Evolutionary conservation across 176 grass and related monocot genomes (phyloP).

Genomic region (Oryza rufipogon): DNA sequence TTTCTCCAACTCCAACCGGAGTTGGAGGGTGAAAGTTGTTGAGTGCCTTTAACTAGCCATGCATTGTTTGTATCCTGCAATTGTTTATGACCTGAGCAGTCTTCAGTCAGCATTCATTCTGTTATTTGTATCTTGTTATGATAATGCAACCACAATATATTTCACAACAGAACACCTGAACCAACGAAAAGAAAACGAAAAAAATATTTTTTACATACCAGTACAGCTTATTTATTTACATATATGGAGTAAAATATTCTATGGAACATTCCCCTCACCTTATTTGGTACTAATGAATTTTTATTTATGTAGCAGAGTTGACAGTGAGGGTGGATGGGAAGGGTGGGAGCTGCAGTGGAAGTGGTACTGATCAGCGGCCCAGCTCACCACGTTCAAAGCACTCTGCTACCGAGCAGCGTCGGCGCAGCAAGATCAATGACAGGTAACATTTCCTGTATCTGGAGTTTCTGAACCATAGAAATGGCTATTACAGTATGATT

Average conservation of each 20-base stretch:
- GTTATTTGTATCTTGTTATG: not conserved
- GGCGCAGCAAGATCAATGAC: conserved; percentile 99
- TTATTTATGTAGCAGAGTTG: conserved; percentile 49
- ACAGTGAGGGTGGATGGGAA: conserved; percentile 62
- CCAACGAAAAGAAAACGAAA: conserved; percentile 33
- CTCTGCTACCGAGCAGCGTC: conserved; percentile 89
- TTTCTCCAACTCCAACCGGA: conserved; percentile 38
- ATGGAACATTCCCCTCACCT: not conserved
- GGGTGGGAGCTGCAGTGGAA: conserved; percentile 67
- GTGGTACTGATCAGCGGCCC: conserved; percentile 74
- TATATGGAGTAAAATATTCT: not conserved
- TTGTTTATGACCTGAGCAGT: conserved; percentile 20
- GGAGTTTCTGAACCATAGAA: not conserved
- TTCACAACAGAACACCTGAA: not conserved
- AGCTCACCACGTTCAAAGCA: conserved; percentile 92
- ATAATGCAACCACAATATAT: conserved; percentile 11
- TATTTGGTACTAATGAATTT: conserved; percentile 26
- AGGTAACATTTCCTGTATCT: conserved; percentile 50
- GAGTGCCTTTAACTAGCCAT: conserved; percentile 10
- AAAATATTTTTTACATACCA: not conserved
- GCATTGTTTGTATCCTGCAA: not conserved
- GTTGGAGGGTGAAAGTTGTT: conserved; percentile 8
- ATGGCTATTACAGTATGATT: not conserved
- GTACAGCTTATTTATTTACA: not conserved
- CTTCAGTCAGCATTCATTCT: conserved; percentile 6